A percentile compares a stretch with the other conserved stretches of the same genome.
phyloP scores from a whole-genome alignment of 2,329 filamentous ascomycete genomes.

The Curvularia sp. region DNA sequence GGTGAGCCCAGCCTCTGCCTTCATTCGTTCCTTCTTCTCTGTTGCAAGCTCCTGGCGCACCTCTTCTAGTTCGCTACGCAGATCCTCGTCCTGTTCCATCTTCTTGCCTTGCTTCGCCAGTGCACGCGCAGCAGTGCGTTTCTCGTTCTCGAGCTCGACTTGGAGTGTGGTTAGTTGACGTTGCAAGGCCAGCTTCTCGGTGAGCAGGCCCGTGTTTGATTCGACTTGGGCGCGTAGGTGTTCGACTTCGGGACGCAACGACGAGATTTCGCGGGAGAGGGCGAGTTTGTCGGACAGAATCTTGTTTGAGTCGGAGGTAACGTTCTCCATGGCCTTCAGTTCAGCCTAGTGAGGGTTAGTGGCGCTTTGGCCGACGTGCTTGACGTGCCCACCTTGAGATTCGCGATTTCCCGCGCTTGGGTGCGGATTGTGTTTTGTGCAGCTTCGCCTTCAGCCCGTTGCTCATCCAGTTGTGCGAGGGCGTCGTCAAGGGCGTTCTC shows the following conservation, averaged over 20 bases:
- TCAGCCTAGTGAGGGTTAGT: constrained; percentile 65
- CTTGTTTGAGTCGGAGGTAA: constrained; percentile 74
- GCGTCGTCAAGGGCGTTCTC: constrained; percentile 60
- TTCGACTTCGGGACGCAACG: constrained; percentile 67
- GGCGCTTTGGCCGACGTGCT: constrained; percentile 41
- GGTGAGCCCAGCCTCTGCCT: constrained; percentile 48
- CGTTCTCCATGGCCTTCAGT: constrained; percentile 70
- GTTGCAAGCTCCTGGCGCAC: constrained; percentile 56
- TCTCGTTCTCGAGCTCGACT: constrained; percentile 83
- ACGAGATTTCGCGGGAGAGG: constrained; percentile 65
- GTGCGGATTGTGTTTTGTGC: constrained; percentile 60
- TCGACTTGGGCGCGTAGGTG: constrained; percentile 65
- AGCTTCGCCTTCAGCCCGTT: constrained; percentile 54
- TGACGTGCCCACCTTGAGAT: constrained; percentile 62
- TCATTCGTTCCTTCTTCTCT: constrained; percentile 56
- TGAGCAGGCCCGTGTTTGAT: constrained; percentile 71
- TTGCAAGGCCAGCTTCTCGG: constrained; percentile 81
- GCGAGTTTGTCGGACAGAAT: constrained; percentile 70
- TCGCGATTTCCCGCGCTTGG: constrained; percentile 63
- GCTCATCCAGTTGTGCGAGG: constrained; percentile 56
- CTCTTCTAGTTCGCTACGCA: constrained; percentile 54
- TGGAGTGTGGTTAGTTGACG: constrained; percentile 79
- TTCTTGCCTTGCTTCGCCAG: constrained; percentile 58
- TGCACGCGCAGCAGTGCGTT: constrained; percentile 69
- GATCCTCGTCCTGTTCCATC: constrained; percentile 59